Evolutionary conservation across 371 early-diverging fungal species (phyloP), one percentile per base, ranked within the genome.

Genomic region (Mucor irregularis): DNA sequence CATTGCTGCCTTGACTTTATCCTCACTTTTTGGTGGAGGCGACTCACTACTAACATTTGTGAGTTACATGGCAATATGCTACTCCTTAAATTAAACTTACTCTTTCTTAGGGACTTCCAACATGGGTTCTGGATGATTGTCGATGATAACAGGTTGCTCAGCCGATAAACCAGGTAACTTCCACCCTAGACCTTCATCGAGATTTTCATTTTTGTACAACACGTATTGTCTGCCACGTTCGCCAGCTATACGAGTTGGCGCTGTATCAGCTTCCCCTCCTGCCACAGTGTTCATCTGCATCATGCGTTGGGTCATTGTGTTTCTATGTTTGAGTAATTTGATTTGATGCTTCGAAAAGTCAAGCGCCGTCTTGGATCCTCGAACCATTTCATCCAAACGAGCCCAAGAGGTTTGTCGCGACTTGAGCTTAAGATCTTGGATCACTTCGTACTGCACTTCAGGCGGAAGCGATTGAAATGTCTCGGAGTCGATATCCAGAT

Each of bases 341-440:
- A 98, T 94, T 65, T 98, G 99, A 37, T 90, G 77, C 48, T 89
- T 82, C 38, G 93, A 93, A 66, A 98, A 98, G 52, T 95, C 97
- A 42, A 90, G 58, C 0, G 94, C 87, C 0, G 86, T 89, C 8
- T 76, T 61, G 7, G 91, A 83, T 5, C 78, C 68, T 25, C 82
- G 66, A 0, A 87, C 60, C 91, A 94, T 90, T 30, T 82, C 72
- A 56, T 91, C 82, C 13, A 93, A 69, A 14, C 94, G 82, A 19
- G 85, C 81, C 66, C 82, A 82, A 3, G 90, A 91, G 0, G 94
- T 89, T 53, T 90, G 87, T 2, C 99, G 78, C 5, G 94, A 92
- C 38, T 85, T 84, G 11, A 81, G 66, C 51, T 90, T 94, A n/a
- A 94, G 68, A 19, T 93, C 94, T 29, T 89, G 82, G 16, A 98